Percentiles rank a stretch among this genome's conserved stretches.
These are phyloP conservation scores for Acacia acuminata DNA, from an alignment of 306 rosid species.

Conservation along the genomic window DNA sequence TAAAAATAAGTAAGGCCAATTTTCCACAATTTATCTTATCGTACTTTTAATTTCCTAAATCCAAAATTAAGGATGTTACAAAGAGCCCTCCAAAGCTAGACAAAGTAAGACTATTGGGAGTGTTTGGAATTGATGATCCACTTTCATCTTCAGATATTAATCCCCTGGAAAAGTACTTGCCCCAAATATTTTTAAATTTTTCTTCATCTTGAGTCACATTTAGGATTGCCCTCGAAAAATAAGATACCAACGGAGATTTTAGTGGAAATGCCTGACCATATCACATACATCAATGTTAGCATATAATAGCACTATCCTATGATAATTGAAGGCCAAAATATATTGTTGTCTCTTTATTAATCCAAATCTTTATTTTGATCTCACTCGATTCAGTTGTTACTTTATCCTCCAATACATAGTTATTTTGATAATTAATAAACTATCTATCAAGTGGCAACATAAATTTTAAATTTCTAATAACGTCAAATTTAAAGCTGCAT, in stretches of 20 bases:
- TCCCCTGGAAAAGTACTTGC: conserved; percentile 19
- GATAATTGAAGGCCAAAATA: too few species aligned
- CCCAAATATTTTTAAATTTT: conserved; percentile 22
- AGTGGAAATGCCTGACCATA: conserved; percentile 47
- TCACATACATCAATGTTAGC: background rate
- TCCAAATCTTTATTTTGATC: too few species aligned
- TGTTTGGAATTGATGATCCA: background rate
- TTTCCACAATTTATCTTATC: too few species aligned
- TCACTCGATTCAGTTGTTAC: too few species aligned
- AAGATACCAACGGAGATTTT: conserved; percentile 43
- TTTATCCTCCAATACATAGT: too few species aligned
- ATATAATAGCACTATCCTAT: background rate
- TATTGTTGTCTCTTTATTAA: background rate
- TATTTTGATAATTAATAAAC: too few species aligned
- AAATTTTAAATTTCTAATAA: too few species aligned
- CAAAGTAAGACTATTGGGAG: conserved; percentile 32
- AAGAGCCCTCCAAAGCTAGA: conserved; percentile 52
- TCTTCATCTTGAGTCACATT: conserved; percentile 37
- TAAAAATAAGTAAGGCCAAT: too few species aligned
- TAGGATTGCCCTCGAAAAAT: conserved; percentile 51
- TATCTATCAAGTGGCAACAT: too few species aligned
- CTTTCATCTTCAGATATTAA: conserved; percentile 11
- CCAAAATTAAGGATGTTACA: too few species aligned
- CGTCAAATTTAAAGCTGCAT: too few species aligned
- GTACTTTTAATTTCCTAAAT: too few species aligned